Percentiles rank a stretch among this genome's conserved stretches.
Evolutionary conservation across 2,329 filamentous ascomycete species (phyloP).

Genomic region (Aspergillus thermomutatus): DNA sequence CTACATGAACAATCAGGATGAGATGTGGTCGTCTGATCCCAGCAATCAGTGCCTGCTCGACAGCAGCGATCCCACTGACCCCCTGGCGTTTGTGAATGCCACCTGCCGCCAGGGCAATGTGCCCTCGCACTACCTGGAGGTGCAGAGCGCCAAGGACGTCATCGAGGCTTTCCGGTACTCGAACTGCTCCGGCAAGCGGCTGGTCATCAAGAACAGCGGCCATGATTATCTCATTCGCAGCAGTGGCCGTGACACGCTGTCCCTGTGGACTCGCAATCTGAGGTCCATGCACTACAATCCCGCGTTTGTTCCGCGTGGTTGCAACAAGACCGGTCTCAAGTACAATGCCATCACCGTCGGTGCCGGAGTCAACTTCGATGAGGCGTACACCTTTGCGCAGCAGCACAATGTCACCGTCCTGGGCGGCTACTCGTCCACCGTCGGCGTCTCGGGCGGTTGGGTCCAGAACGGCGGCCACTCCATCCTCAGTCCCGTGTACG

Average conservation of each 20-base stretch:
- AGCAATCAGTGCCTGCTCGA: conserved; percentile 16
- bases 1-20: conserved; percentile 21
- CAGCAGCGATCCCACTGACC: conserved; percentile 12
- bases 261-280: conserved; percentile 30
- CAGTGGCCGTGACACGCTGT: conserved; percentile 25
- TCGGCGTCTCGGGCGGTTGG: conserved; percentile 59
- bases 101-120: conserved; percentile 13
- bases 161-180: conserved; percentile 9
- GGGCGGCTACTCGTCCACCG: conserved; percentile 35
- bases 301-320: conserved; percentile 3
- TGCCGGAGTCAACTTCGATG: conserved; percentile 27
- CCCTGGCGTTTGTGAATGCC: conserved; percentile 5
- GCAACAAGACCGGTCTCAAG: conserved; percentile 1
- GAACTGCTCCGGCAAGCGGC: conserved; percentile 5
- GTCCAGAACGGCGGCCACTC: conserved; percentile 57
- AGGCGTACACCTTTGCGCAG: conserved; percentile 24
- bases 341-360: conserved; percentile 25
- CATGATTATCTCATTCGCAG: conserved; percentile 34
- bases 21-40: conserved; percentile 19
- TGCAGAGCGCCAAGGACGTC: conserved; percentile 7
- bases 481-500: conserved; percentile 48
- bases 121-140: conserved; percentile 10
- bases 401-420: conserved; percentile 23
- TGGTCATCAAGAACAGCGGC: conserved; percentile 32
- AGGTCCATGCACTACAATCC: conserved; percentile 16